Evolutionary conservation across 805 yeast genomes (phyloP).

Genomic region (Blastobotrys americana): DNA sequence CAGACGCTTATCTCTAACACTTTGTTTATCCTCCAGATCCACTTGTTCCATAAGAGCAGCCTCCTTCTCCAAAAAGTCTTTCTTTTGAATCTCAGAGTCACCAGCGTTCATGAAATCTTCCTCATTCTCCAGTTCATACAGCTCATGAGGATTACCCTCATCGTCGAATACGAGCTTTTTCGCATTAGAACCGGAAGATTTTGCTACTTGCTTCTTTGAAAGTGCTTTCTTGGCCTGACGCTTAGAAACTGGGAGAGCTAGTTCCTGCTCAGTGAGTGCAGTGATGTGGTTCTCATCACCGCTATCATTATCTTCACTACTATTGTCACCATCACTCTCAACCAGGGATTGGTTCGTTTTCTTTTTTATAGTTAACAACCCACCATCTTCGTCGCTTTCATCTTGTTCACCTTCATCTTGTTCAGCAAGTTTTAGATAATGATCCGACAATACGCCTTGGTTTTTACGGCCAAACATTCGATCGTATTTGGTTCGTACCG

Average conservation of each 20-base stretch:
- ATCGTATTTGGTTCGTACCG: slow-evolving; percentile 79
- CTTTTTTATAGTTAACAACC: slow-evolving; percentile 43
- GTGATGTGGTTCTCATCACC: slow-evolving; percentile 79
- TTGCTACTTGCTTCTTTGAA: slow-evolving; percentile 67
- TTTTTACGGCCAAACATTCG: slow-evolving; percentile 93
- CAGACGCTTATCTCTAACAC: slow-evolving; percentile 67
- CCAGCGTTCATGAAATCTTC: slow-evolving; percentile 71
- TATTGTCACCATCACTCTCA: slow-evolving; percentile 39
- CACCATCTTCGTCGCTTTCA: slow-evolving; percentile 49
- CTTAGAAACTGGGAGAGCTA: slow-evolving; percentile 72
- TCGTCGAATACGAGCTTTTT: slow-evolving; percentile 85
- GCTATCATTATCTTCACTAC: slow-evolving; percentile 53
- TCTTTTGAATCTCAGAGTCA: slow-evolving; percentile 61
- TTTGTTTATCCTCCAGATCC: slow-evolving; percentile 69
- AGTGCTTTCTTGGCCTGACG: slow-evolving; percentile 79
- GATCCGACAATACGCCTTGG: slow-evolving; percentile 86
- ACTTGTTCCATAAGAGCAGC: slow-evolving; percentile 57
- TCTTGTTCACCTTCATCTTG: slow-evolving; percentile 35
- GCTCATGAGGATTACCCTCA: slow-evolving; percentile 85
- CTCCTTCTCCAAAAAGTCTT: slow-evolving; percentile 60
- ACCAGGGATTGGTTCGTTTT: slow-evolving; percentile 52
- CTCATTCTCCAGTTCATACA: slow-evolving; percentile 86
- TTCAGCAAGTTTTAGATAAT: slow-evolving; percentile 68
- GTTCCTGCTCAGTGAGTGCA: slow-evolving; percentile 57
- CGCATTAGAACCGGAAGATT: slow-evolving; percentile 52